phyloP scores from a whole-genome alignment of 331 rosid genomes.

The Malus hybrid region DNA sequence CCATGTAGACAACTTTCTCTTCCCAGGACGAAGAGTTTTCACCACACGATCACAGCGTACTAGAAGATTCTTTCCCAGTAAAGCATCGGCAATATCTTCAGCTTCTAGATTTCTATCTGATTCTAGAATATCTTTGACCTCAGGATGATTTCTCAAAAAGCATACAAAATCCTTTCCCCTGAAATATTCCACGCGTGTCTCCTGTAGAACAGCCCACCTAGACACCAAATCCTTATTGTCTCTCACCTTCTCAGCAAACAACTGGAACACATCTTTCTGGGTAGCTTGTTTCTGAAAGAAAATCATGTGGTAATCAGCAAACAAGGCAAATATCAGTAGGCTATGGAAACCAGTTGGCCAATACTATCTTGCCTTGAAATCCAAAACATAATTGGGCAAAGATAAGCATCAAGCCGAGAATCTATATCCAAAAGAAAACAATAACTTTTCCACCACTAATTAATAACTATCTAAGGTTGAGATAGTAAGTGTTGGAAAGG shows the following conservation, averaged over 20 bases:
- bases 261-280: conserved; percentile 5
- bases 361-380: neutral
- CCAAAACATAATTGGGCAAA: neutral
- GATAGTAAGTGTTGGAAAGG: neutral
- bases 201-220: conserved; percentile 96
- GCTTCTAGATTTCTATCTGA: conserved; percentile 62
- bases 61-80: conserved; percentile 67
- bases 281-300: conserved; percentile 69
- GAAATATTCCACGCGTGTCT: conserved; percentile 90
- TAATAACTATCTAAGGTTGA: neutral
- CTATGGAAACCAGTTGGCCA: neutral
- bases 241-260: conserved; percentile 95
- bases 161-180: conserved; percentile 85
- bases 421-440: neutral
- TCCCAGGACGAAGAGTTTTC: conserved; percentile 95
- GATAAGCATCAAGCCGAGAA: neutral
- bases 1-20: conserved; percentile 93
- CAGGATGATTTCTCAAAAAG: conserved; percentile 79
- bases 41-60: conserved; percentile 96
- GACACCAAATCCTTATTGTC: conserved; percentile 86
- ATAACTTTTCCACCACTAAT: neutral
- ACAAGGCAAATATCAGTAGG: neutral
- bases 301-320: conserved; percentile 12
- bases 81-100: conserved; percentile 66
- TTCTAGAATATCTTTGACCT: conserved; percentile 72